Conservation (phyloP, 139 green algal species). For the Gonium pectorale region DNA sequence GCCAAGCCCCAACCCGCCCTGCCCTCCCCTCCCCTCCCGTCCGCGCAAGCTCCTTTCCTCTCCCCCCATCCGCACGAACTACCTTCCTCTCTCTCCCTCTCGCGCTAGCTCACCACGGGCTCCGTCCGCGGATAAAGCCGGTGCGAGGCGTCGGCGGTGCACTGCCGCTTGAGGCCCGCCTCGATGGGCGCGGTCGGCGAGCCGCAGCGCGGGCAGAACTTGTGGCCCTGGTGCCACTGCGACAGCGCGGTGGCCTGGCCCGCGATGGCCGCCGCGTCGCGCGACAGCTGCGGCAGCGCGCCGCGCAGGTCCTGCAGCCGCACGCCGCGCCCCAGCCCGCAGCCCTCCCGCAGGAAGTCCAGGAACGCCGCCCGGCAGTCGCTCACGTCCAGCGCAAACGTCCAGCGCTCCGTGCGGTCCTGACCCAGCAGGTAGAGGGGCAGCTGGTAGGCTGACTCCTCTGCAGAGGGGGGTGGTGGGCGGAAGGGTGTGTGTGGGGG, state of each 20-base stretch:
- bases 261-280: conserved; percentile 73
- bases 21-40: too few relatives aligned
- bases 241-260: conserved; percentile 72
- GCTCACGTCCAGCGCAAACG: conserved; percentile 66
- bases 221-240: conserved; percentile 61
- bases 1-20: neutral
- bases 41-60: too few relatives aligned
- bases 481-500: neutral
- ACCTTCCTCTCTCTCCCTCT: too few relatives aligned
- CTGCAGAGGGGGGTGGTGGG: conserved; percentile 1
- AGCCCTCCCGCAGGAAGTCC: conserved; percentile 46
- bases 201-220: conserved; percentile 76
- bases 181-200: conserved; percentile 60
- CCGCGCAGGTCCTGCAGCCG: conserved; percentile 64
- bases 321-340: conserved; percentile 52
- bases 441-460: conserved; percentile 42
- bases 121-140: conserved; percentile 84
- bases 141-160: conserved; percentile 63
- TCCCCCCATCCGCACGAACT: too few relatives aligned
- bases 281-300: conserved; percentile 67
- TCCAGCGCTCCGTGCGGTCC: conserved; percentile 63
- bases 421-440: conserved; percentile 68
- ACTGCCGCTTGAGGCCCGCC: conserved; percentile 74
- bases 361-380: conserved; percentile 44
- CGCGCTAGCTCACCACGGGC: conserved; percentile 70